These are phyloP conservation scores for Zea mays DNA, from an alignment of 176 grass and related monocot species.

Conservation along the genomic window Zm-B73-REFERENCE-NAM-5.0 NC_050098.1:231205001-231205500, in stretches of 20 bases:
- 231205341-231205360: too few species aligned
- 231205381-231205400: not conserved
- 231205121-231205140: not conserved
- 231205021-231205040: conserved; percentile 39
- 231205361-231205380: too few species aligned
- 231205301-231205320: not conserved
- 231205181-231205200: not conserved
- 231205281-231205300: not conserved
- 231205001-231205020: conserved; percentile 38
- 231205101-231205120: not conserved
- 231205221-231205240: not conserved
- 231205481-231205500: not conserved
- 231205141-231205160: not conserved
- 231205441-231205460: not conserved
- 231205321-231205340: not conserved
- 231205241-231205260: not conserved
- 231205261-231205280: not conserved
- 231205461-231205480: not conserved
- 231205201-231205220: not conserved
- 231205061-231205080: not conserved
- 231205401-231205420: not conserved
- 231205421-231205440: not conserved
- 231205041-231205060: not conserved
- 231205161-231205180: not conserved
- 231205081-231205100: too few species aligned